Percentiles rank a stretch among this genome's conserved stretches.
Evolutionary conservation across 2,329 filamentous ascomycete species (phyloP).

Genomic region (Monosporascus sp.): DNA sequence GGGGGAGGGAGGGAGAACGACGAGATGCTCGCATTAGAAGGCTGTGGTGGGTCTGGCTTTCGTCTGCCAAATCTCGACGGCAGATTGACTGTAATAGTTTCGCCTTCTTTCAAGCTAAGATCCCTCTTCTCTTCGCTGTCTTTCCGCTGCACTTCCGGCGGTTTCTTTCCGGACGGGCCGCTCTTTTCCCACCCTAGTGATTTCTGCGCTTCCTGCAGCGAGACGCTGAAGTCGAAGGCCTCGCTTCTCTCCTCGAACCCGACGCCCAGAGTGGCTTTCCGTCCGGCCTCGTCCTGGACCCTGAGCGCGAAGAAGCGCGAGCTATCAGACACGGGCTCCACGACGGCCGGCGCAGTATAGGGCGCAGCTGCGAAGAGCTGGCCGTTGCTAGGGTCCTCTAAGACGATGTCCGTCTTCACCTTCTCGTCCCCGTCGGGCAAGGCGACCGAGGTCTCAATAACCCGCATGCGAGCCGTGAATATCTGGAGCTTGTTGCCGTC

Average conservation of each 20-base stretch:
- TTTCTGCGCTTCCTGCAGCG: constrained; percentile 72
- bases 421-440: constrained; percentile 41
- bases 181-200: constrained; percentile 56
- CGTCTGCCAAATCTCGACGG: constrained; percentile 53
- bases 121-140: constrained; percentile 59
- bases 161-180: constrained; percentile 29
- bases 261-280: constrained; percentile 75
- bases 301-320: constrained; percentile 79
- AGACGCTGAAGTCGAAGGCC: constrained; percentile 80
- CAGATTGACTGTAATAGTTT: constrained; percentile 81
- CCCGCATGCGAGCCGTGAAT: constrained; percentile 76
- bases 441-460: constrained; percentile 67
- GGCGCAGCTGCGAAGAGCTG: constrained; percentile 81
- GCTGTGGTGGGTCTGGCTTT: constrained; percentile 28
- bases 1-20: constrained; percentile 74
- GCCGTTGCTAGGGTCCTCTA: constrained; percentile 69
- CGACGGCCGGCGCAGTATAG: constrained; percentile 59
- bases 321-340: constrained; percentile 75
- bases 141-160: constrained; percentile 30
- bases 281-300: constrained; percentile 68
- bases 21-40: constrained; percentile 29
- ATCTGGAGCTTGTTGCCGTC: constrained; percentile 67
- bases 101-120: constrained; percentile 81
- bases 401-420: constrained; percentile 68
- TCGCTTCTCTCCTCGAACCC: constrained; percentile 84